Conservation (phyloP, 208 protist species). For the Wallacemonas sp. region DNA sequence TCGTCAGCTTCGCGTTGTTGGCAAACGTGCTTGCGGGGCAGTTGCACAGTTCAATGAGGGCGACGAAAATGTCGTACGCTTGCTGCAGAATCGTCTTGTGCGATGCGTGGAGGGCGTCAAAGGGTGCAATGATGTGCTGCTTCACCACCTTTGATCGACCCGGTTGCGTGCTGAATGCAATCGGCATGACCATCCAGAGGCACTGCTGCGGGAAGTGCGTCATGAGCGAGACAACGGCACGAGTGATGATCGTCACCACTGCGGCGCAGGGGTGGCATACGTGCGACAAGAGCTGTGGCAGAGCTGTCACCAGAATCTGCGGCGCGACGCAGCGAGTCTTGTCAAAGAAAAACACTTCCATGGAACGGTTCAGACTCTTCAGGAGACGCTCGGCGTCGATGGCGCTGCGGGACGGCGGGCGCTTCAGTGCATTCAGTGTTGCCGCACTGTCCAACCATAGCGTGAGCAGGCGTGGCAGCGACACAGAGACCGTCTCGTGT, state of each 20-base stretch:
- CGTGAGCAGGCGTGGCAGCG: conserved; percentile 95
- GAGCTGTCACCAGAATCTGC: conserved; percentile 60
- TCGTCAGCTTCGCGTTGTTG: conserved; percentile 30
- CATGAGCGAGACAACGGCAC: conserved; percentile 65
- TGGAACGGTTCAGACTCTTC: conserved; percentile 20
- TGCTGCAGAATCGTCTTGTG: conserved; percentile 40
- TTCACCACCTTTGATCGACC: conserved; percentile 34
- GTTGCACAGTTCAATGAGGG: conserved; percentile 80
- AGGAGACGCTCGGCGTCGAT: conserved; percentile 15
- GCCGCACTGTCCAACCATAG: conserved; percentile 91
- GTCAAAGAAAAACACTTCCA: conserved; percentile 2
- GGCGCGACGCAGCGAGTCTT: conserved; percentile 32
- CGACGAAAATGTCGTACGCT: conserved; percentile 56
- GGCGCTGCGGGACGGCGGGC: conserved; percentile 2
- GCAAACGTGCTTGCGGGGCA: conserved; percentile 38
- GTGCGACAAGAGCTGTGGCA: conserved; percentile 91
- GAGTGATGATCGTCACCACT: conserved; percentile 58
- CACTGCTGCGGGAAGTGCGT: conserved; percentile 79
- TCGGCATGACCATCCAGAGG: conserved; percentile 86
- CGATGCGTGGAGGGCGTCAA: conserved; percentile 23
- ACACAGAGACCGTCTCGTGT: conserved; percentile 81
- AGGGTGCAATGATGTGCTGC: conserved; percentile 46
- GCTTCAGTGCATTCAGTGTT: neutral
- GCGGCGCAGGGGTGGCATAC: conserved; percentile 58
- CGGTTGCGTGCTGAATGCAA: conserved; percentile 57